Conservation (phyloP, 1,139 yeast species). For the Kodamaea plutei region DNA sequence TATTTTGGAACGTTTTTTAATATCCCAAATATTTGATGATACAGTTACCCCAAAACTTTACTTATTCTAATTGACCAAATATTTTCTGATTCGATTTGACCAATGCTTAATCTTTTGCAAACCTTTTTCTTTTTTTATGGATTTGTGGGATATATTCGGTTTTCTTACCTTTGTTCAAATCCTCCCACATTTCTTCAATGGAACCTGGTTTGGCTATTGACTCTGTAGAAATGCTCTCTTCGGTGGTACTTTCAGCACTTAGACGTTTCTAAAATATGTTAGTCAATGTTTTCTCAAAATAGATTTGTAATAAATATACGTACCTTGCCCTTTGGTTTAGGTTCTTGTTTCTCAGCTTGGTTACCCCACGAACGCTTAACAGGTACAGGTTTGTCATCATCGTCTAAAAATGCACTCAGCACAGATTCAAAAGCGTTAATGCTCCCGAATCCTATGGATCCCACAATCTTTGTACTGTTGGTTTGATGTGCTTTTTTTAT, state of each 20-base stretch:
- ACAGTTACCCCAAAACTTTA: too few species aligned
- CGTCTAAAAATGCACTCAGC: conserved; percentile 5
- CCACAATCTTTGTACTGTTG: conserved; percentile 21
- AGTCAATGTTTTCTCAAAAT: too few species aligned
- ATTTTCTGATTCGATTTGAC: too few species aligned
- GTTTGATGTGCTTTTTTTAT: conserved; percentile 20
- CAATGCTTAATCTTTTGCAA: too few species aligned
- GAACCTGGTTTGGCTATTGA: conserved; percentile 10
- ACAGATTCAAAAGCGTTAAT: conserved; percentile 22
- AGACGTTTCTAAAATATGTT: conserved; percentile 7
- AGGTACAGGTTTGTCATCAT: conserved; percentile 4
- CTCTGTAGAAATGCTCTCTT: too few species aligned
- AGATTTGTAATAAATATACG: too few species aligned
- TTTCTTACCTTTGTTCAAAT: conserved; percentile 17
- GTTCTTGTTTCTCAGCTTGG: conserved; percentile 14
- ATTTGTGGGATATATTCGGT: conserved; percentile 15
- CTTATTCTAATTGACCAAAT: too few species aligned
- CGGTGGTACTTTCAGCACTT: conserved; percentile 3
- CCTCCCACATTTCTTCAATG: conserved; percentile 30
- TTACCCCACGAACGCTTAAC: conserved; percentile 5
- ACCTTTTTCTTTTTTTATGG: conserved; percentile 17
- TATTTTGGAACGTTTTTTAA: neutral
- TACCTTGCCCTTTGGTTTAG: too few species aligned
- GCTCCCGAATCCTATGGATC: conserved; percentile 47
- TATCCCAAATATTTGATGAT: conserved; percentile 6